Base-by-base conservation (phyloP, 768 basidiomycete genomes). In the Serendipita sp. region DNA sequence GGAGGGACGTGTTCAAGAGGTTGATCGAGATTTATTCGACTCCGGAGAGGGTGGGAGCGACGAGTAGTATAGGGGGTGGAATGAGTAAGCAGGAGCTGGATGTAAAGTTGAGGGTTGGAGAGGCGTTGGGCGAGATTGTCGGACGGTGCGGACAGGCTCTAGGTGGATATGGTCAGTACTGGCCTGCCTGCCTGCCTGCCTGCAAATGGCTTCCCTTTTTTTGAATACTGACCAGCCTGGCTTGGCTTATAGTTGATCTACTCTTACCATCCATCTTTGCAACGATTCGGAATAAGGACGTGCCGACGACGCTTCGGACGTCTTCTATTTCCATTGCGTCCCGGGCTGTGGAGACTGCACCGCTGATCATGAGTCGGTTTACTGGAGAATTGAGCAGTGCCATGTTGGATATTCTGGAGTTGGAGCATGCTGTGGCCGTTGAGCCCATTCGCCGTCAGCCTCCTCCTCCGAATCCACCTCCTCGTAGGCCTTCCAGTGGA, bases 91-190 rank as follows among this genome's bases (percentile, higher is more conserved):
- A 81, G 44, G 89, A 91, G 66, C 74, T 96, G 44, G 90, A 96
- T 70, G 76, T 79, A 47, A 78, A 85, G 38, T 78, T 88, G 8
- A 78, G 93, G 30, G 76, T 95, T 7, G 95, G 91, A 1, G 95
- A 98, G 73, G 91, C 91, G 0, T 74, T 97, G 15, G 83, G 81
- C 11, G 82, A 85, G 66, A 84, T 92, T 2, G 84, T 96, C 44
- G 79, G 83, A 67, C 77, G 85, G 52, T 84, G 84, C 60, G 92
- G 89, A 15, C 81, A 81, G 18, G 78, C 86, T 0, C 75, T 96
- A 44, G 77, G 83, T 4, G 71, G 78, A 8, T 85, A 91, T 70
- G 81, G 95, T 93, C 68, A 65, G 79, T 70, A 3, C 7, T 35
- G 45, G 28, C 13, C 4, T 32, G 8, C 62, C 56, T 58, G 36